Conservation (phyloP, 2,329 filamentous ascomycete species). For the Cercospora sp. region DNA sequence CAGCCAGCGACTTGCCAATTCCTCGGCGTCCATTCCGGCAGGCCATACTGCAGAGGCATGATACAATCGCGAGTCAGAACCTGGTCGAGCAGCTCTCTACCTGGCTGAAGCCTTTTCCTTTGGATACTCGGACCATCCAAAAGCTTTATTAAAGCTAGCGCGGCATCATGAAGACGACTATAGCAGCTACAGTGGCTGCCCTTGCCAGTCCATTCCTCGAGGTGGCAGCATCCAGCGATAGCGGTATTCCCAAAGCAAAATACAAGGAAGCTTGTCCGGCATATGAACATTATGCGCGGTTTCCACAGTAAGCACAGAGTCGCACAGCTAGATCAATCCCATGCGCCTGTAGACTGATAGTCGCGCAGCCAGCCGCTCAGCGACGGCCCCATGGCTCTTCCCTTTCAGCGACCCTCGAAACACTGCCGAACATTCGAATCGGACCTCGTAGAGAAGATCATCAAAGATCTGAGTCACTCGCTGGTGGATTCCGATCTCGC, state of each 20-base stretch:
- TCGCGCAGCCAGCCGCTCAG: conserved; percentile 70
- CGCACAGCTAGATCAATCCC: neutral
- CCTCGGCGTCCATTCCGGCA: neutral
- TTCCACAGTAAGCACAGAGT: conserved; percentile 37
- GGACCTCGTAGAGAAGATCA: conserved; percentile 82
- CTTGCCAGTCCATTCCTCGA: conserved; percentile 37
- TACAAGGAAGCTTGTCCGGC: conserved; percentile 43
- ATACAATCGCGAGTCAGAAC: neutral
- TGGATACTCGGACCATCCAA: neutral
- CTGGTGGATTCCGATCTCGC: conserved; percentile 87
- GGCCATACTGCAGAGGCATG: neutral
- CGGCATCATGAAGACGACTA: conserved; percentile 30
- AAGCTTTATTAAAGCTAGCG: neutral
- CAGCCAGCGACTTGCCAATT: neutral
- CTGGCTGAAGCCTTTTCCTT: neutral
- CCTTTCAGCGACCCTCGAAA: conserved; percentile 79
- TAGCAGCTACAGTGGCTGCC: conserved; percentile 32
- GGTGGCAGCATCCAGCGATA: conserved; percentile 26
- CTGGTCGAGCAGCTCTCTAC: neutral
- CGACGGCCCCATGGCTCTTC: conserved; percentile 73
- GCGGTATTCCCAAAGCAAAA: conserved; percentile 35
- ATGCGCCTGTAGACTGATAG: conserved; percentile 20
- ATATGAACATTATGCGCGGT: conserved; percentile 43
- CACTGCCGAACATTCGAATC: conserved; percentile 90
- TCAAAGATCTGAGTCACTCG: conserved; percentile 73